These are phyloP conservation scores for Piloderma croceum DNA, from an alignment of 768 basidiomycete species.

Conservation along the genomic window DNA sequence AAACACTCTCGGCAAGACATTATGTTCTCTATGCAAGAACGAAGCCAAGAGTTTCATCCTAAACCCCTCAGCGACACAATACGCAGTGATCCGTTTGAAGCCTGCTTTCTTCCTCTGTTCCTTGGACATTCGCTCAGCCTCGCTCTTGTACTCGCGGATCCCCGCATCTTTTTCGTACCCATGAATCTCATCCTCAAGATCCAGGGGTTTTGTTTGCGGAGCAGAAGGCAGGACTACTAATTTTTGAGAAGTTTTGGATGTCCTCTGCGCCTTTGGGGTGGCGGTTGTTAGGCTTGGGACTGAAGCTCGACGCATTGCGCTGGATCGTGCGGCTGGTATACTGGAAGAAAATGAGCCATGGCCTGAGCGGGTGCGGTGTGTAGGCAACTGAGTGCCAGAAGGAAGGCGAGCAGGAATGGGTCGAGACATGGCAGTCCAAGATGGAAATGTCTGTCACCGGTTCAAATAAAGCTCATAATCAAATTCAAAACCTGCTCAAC, in stretches of 20 bases:
- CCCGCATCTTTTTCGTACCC: slow-evolving; percentile 65
- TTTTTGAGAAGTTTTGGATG: slow-evolving; percentile 87
- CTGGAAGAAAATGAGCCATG: too few species aligned
- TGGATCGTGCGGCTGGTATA: too few species aligned
- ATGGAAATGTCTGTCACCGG: too few species aligned
- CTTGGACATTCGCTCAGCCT: slow-evolving; percentile 86
- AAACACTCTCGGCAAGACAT: slow-evolving; percentile 78
- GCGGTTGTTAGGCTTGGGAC: slow-evolving; percentile 25
- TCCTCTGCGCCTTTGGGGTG: slow-evolving; percentile 56
- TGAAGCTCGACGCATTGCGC: slow-evolving; percentile 30
- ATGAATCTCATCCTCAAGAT: slow-evolving; percentile 44
- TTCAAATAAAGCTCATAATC: too few species aligned
- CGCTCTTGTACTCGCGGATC: slow-evolving; percentile 69
- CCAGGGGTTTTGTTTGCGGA: slow-evolving; percentile 76
- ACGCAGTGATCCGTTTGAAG: slow-evolving; percentile 80
- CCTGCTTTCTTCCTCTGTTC: slow-evolving; percentile 77
- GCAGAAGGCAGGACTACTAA: slow-evolving; percentile 87
- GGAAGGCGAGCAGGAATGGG: too few species aligned
- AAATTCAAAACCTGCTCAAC: too few species aligned
- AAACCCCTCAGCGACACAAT: slow-evolving; percentile 82
- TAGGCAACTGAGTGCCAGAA: too few species aligned
- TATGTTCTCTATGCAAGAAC: slow-evolving; percentile 91
- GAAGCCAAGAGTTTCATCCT: slow-evolving; percentile 78
- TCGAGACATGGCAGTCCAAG: too few species aligned
- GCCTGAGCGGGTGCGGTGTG: too few species aligned